Evolutionary conservation across 2,329 filamentous ascomycete species (phyloP), one percentile per base, ranked within the genome.

Genomic region (Alternaria sp.): DNA sequence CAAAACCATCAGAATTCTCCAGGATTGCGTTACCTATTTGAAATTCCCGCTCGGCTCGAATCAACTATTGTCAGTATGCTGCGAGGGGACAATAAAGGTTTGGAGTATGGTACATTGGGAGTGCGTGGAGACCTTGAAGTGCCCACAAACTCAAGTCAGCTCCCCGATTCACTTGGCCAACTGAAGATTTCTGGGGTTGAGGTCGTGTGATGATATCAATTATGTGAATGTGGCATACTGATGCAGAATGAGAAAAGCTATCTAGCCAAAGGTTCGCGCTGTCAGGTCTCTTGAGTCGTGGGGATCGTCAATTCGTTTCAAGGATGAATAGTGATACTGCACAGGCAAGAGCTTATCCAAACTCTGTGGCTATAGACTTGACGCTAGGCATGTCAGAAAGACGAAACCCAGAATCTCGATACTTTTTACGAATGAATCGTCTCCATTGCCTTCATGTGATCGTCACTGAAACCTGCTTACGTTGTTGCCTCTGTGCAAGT

Each of bases 1-100:
- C 13, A 53, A 53, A 6, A 53, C 50, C 4, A 14, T 59, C 24
- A 55, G 37, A 28, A 26, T 59, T n/a, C n/a, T n/a, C 41, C 6
- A 29, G 5, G 28, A 45, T 14, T 24, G 28, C 24, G 24, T 45
- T 45, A 29, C 41, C 24, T 45, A 6, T 31, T 5, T 45, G 10
- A 45, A 9, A 7, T 45, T 45, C 41, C 17, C 13, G 17, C 3
- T 5, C 9, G 24, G 14, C 41, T 45, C 14, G 28, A 31, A 45
- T 28, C 41, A 31, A 9, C 41, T 45, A n/a, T 10, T 29, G 17
- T 24, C 9, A 45, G n/a, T n/a, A n/a, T n/a, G n/a, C n/a, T n/a
- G n/a, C n/a, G n/a, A n/a, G n/a, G n/a, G n/a, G n/a, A n/a, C 28
- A 14, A 45, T 45, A 28, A 45, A 45, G 41, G n/a, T 45, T 4